Evolutionary conservation across 192 early-diverging fungal genomes (phyloP), one percentile per base, ranked within the genome.

Genomic region (Coemansia sp.): DNA sequence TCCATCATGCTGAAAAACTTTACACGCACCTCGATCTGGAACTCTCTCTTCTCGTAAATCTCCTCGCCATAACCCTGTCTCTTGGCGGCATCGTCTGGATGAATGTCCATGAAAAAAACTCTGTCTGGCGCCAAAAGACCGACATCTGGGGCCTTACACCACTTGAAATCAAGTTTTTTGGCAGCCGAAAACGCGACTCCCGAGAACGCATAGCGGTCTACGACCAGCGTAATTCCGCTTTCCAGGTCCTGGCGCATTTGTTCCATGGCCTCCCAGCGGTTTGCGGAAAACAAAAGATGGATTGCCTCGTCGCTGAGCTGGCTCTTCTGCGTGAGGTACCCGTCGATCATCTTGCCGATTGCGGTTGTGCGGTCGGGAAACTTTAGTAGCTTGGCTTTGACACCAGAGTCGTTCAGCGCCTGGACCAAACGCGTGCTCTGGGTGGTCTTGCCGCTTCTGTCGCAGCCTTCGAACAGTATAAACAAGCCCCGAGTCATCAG

Each of bases 161-260:
- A 98, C n/a, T 86, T 76, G 36, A 92, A 72, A 62, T 90, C 87
- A 32, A 96, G 71, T 0, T 89, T 88, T 78, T 99, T 97, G 48
- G 95, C 93, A 16, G 89, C 87, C 0, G 93, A 92, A 68, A 92
- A 99, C 1, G 93, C 93, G 6, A 94, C 92, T 10, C 97, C 97
- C 1, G 96, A 97, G 67, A 93, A 98, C 0, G 94, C 93, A 75
- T 99, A 99, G 48, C 97, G 85, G 76, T 98, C 97, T 2, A 96
- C 90, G 3, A 99, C 79, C 11, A 96, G 69, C 5, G 91, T 90
- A 0, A 70, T 89, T 10, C 96, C 97, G 31, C 50, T 57, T 22
- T 83, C 65, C 32, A 97, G 83, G 34, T 84, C 79, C 7, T 67
- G 60, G 40, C 73, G 82, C 76, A 97, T 85, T 8, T 75, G 56